These are phyloP conservation scores for Melampsora abietis-canadensis DNA, from an alignment of 1,284 basidiomycete species.

Conservation along the genomic window DNA sequence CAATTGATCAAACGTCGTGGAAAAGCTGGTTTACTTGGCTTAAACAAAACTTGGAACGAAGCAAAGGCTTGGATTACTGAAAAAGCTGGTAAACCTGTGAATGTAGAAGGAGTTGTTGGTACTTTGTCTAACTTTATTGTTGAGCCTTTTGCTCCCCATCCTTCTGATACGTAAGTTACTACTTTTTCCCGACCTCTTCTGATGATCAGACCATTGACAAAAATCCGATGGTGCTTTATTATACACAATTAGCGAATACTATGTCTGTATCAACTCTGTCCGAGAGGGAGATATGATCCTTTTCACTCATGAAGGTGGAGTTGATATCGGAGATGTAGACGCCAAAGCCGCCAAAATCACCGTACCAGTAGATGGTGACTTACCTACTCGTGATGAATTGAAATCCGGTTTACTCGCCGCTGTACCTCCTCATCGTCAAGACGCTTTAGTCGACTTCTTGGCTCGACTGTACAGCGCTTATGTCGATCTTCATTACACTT, in stretches of 20 bases:
- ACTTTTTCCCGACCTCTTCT: background rate
- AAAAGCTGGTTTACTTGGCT: slow-evolving; percentile 88
- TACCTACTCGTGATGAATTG: slow-evolving; percentile 76
- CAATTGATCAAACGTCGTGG: slow-evolving; percentile 99
- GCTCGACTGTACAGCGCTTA: slow-evolving; percentile 94
- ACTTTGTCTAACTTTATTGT: slow-evolving; percentile 97
- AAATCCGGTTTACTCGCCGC: slow-evolving; percentile 71
- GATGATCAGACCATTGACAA: background rate
- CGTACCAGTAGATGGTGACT: slow-evolving; percentile 55
- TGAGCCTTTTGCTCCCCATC: slow-evolving; percentile 96
- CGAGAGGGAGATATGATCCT: slow-evolving; percentile 94
- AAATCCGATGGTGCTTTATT: background rate
- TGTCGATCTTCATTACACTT: slow-evolving; percentile 95
- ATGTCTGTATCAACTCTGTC: slow-evolving; percentile 94
- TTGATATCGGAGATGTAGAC: slow-evolving; percentile 97
- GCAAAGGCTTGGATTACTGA: slow-evolving; percentile 72
- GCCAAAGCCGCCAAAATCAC: slow-evolving; percentile 90
- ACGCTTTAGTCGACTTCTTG: slow-evolving; percentile 87
- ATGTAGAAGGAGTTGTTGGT: slow-evolving; percentile 90
- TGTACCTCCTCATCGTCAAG: slow-evolving; percentile 68
- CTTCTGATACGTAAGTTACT: slow-evolving; percentile 64
- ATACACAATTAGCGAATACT: slow-evolving; percentile 67
- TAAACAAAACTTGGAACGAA: slow-evolving; percentile 87
- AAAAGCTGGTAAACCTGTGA: slow-evolving; percentile 87
- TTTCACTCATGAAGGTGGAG: slow-evolving; percentile 98